A percentile compares a stretch with the other conserved stretches of the same genome.
phyloP scores from a whole-genome alignment of 208 protist genomes.

The Crithidia thermophila region DNA sequence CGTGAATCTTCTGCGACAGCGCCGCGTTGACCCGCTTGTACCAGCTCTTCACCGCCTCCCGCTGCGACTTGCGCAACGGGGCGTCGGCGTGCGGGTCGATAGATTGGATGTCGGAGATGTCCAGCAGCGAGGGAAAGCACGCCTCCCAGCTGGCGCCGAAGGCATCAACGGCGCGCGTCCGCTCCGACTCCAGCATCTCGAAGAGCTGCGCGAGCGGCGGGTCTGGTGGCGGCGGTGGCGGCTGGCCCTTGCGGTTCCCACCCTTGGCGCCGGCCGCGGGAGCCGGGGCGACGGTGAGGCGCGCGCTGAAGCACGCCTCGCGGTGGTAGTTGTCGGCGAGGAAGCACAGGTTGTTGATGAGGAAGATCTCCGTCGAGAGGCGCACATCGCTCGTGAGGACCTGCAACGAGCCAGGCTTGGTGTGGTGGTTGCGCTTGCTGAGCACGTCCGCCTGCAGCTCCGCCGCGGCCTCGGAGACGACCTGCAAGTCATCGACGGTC shows the following conservation, averaged over 20 bases:
- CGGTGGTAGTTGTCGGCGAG: slow-evolving; percentile 72
- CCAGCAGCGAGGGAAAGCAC: slow-evolving; percentile 66
- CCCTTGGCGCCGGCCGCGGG: neutral
- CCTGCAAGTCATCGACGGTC: slow-evolving; percentile 64
- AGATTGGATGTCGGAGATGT: slow-evolving; percentile 35
- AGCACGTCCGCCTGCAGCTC: slow-evolving; percentile 52
- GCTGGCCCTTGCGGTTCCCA: slow-evolving; percentile 7
- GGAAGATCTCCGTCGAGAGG: slow-evolving; percentile 63
- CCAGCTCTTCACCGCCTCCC: slow-evolving; percentile 79
- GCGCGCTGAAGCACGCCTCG: slow-evolving; percentile 65
- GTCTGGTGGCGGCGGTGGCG: slow-evolving; percentile 18
- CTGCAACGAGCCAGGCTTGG: slow-evolving; percentile 27
- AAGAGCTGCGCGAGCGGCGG: slow-evolving; percentile 56
- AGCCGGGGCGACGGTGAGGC: slow-evolving; percentile 15
- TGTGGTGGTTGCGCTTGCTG: slow-evolving; percentile 23
- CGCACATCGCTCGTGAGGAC: slow-evolving; percentile 29
- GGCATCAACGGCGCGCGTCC: slow-evolving; percentile 56
- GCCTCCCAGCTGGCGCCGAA: slow-evolving; percentile 66
- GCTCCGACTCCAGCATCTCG: slow-evolving; percentile 54
- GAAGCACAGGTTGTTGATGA: slow-evolving; percentile 84
- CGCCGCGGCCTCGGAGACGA: slow-evolving; percentile 56
- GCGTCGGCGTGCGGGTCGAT: slow-evolving; percentile 36
- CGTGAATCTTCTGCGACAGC: slow-evolving; percentile 48
- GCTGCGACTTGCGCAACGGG: slow-evolving; percentile 65
- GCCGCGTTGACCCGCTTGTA: slow-evolving; percentile 39